phyloP scores from a whole-genome alignment of 345 rosid species.

The Draba incana region DNA sequence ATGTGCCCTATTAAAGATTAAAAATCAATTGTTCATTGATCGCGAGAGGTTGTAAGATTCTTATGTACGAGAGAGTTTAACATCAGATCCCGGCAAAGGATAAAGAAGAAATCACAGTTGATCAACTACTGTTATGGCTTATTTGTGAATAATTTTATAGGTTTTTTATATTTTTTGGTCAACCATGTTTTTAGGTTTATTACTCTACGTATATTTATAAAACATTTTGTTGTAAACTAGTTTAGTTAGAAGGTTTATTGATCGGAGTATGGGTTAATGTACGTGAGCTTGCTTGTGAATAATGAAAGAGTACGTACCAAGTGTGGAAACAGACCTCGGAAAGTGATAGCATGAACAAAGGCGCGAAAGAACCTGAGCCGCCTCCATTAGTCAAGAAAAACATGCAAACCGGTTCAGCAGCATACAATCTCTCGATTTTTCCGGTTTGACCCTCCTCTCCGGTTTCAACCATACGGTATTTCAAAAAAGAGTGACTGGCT shows the following conservation, averaged over 20 bases:
- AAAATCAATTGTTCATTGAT: neutral
- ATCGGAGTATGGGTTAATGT: too few relatives aligned
- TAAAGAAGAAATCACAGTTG: too few relatives aligned
- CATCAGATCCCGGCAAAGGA: too few relatives aligned
- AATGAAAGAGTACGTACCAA: slow-evolving; percentile 23
- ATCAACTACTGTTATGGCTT: too few relatives aligned
- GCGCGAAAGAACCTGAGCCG: slow-evolving; percentile 27
- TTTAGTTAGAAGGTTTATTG: neutral
- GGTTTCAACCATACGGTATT: slow-evolving; percentile 39
- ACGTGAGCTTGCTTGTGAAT: too few relatives aligned
- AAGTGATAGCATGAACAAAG: slow-evolving; percentile 11
- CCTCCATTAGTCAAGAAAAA: slow-evolving; percentile 29
- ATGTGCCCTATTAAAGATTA: slow-evolving; percentile 34
- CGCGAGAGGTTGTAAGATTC: too few relatives aligned
- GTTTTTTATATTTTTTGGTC: too few relatives aligned
- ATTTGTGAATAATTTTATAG: too few relatives aligned
- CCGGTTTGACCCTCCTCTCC: neutral
- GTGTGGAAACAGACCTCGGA: slow-evolving; percentile 25
- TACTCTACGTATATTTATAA: neutral
- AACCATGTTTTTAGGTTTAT: too few relatives aligned
- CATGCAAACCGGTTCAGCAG: slow-evolving; percentile 33
- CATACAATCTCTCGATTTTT: slow-evolving; percentile 23
- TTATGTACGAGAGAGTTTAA: too few relatives aligned
- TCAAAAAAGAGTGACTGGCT: slow-evolving; percentile 48
- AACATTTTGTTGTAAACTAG: neutral